A percentile compares a stretch with the other conserved stretches of the same genome.
These are phyloP conservation scores for Lachancea cidri DNA, from an alignment of 805 yeast species.

Conservation along the genomic window DNA sequence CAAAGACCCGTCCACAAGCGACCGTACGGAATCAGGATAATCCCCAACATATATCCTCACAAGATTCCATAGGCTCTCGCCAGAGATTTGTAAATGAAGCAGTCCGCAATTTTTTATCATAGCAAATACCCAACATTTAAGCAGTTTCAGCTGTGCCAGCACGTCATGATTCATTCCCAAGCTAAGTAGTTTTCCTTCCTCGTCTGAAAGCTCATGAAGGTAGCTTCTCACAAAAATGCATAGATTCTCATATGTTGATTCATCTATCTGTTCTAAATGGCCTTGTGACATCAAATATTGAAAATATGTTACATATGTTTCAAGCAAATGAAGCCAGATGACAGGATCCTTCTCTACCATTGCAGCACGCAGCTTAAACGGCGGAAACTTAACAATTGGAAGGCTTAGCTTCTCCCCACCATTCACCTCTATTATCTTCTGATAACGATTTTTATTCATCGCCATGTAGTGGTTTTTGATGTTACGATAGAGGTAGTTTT, in stretches of 20 bases:
- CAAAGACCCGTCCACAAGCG: constrained; percentile 48
- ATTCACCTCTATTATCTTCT: constrained; percentile 8
- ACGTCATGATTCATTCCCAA: constrained; percentile 73
- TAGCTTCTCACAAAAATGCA: constrained; percentile 52
- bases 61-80: constrained; percentile 62
- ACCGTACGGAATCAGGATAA: constrained; percentile 42
- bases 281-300: constrained; percentile 39
- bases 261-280: constrained; percentile 39
- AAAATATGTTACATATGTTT: constrained; percentile 53
- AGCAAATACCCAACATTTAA: constrained; percentile 47
- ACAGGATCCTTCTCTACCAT: constrained; percentile 79
- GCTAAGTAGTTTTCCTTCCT: constrained; percentile 55
- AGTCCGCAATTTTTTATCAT: constrained; percentile 49
- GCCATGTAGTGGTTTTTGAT: too few species aligned
- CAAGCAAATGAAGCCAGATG: constrained; percentile 70
- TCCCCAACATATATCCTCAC: constrained; percentile 46
- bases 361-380: constrained; percentile 69
- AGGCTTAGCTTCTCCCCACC: constrained; percentile 26
- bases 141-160: constrained; percentile 41
- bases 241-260: constrained; percentile 54
- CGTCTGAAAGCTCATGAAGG: constrained; percentile 56
- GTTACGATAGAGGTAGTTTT: too few species aligned
- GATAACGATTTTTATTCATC: constrained; percentile 1
- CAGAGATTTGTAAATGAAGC: constrained; percentile 50
- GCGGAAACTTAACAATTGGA: constrained; percentile 69